These are phyloP conservation scores for Epichloe aotearoae DNA, from an alignment of 2,329 filamentous ascomycete genomes.

Conservation along the genomic window DNA sequence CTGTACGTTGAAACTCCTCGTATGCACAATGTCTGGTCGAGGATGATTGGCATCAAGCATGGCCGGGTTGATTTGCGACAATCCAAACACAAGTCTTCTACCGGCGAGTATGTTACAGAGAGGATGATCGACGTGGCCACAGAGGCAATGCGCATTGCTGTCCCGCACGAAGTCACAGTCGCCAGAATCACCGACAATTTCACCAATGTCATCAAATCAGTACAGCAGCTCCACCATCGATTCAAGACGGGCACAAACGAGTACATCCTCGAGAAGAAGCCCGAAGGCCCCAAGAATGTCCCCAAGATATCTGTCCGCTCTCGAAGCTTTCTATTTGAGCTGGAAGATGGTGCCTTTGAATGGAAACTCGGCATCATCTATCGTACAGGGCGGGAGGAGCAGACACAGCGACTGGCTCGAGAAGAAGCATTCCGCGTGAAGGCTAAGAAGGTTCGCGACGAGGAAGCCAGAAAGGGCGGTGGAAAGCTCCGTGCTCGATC, in stretches of 20 bases:
- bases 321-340: constrained; percentile 73
- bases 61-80: constrained; percentile 71
- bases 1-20: constrained; percentile 79
- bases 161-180: constrained; percentile 84
- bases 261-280: constrained; percentile 73
- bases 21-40: constrained; percentile 72
- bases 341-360: constrained; percentile 94
- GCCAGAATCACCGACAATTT: constrained; percentile 90
- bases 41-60: constrained; percentile 71
- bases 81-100: constrained; percentile 52
- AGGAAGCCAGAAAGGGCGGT: constrained; percentile 43
- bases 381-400: constrained; percentile 73
- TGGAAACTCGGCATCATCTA: constrained; percentile 97
- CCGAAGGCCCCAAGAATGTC: constrained; percentile 73
- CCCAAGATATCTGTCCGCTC: constrained; percentile 76
- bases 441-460: constrained; percentile 67
- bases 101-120: constrained; percentile 50
- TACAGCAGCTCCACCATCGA: constrained; percentile 82
- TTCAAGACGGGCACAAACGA: constrained; percentile 81
- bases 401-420: constrained; percentile 76
- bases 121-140: constrained; percentile 72
- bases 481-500: constrained; percentile 44
- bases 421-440: constrained; percentile 86
- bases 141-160: constrained; percentile 74
- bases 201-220: constrained; percentile 74